Base-by-base conservation (phyloP, 2,329 filamentous ascomycete species). In the Tolypocladium sp. region DNA sequence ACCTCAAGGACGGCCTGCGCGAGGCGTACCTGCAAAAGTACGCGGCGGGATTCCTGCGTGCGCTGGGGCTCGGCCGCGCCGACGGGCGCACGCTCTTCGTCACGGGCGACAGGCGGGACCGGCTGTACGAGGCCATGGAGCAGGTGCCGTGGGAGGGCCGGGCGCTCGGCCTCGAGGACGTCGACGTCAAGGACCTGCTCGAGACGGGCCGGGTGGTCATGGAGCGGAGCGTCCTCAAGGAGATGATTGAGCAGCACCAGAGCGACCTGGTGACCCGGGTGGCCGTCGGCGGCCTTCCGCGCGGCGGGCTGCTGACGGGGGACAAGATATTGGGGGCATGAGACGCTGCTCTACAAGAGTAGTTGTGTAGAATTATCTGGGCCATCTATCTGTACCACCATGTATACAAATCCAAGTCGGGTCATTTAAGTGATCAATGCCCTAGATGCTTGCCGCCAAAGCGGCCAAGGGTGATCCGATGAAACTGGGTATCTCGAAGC, bases 111-210 rank as follows among this genome's bases (percentile, higher is more conserved):
- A 74, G 76, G 65, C 79, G 88, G 62, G 78, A 82, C 49, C 81
- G 84, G 59, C 77, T 97, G 55, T 88, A 86, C 65, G 80, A 80
- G 42, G 86, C 87, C 40, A 78, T 96, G 69, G 80, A 82, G 57
- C 76, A 83, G 60, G 75, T 87, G 62, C 83, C 82, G 10, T 77
- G 83, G 68, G 82, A 92, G 62, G 91, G 89, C 25, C 83, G 85
- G 59, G 87, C 88, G 10, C 77, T 92, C 65, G 82, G 84, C 59
- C 79, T 88, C 60, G 77, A 82, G n/a, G 89, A 96, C 63, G 91
- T 99, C 41, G 94, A 97, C 74, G 91, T 99, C 63, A 99, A 97
- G 82, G 90, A 97, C 72, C 75, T 99, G 63, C 76, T 99, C 65
- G 90, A 94, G 77, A 86, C 88, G 58, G 89, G 90, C 58, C 86